These are phyloP conservation scores for Pythium apleroticum DNA, from an alignment of 352 stramenopile species.

Conservation along the genomic window DNA sequence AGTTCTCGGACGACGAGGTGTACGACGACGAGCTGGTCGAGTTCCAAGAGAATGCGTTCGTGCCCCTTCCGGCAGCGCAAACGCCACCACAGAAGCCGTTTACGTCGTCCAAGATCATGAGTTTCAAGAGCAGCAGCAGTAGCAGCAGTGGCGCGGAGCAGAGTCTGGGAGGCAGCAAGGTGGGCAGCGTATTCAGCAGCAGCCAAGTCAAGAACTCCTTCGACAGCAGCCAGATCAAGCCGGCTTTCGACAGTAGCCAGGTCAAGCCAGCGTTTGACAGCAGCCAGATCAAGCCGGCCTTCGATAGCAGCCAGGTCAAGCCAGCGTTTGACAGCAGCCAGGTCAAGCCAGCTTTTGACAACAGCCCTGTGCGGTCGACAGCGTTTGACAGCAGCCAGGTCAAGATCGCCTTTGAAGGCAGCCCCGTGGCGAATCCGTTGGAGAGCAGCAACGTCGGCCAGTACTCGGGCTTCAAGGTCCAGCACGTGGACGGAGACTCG, in stretches of 20 bases:
- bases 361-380: conserved; percentile 3
- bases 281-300: conserved; percentile 15
- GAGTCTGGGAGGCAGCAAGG: neutral
- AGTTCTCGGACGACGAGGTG: conserved; percentile 31
- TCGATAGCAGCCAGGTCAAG: conserved; percentile 12
- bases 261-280: conserved; percentile 17
- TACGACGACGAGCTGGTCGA: conserved; percentile 23
- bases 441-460: conserved; percentile 13
- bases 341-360: conserved; percentile 11
- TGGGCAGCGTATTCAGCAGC: neutral
- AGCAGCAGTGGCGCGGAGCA: neutral
- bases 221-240: neutral
- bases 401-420: neutral
- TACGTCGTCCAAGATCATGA: conserved; percentile 20
- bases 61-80: conserved; percentile 4
- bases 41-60: conserved; percentile 19
- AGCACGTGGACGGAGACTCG: conserved; percentile 14
- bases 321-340: conserved; percentile 21
- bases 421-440: neutral
- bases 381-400: conserved; percentile 18
- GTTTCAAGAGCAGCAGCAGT: conserved; percentile 17
- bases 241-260: neutral
- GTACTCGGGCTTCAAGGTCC: conserved; percentile 15
- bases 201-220: conserved; percentile 1
- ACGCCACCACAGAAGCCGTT: conserved; percentile 12